Conservation (phyloP, 2,329 filamentous ascomycete species). For the Colletotrichum gloeosporioides region DNA sequence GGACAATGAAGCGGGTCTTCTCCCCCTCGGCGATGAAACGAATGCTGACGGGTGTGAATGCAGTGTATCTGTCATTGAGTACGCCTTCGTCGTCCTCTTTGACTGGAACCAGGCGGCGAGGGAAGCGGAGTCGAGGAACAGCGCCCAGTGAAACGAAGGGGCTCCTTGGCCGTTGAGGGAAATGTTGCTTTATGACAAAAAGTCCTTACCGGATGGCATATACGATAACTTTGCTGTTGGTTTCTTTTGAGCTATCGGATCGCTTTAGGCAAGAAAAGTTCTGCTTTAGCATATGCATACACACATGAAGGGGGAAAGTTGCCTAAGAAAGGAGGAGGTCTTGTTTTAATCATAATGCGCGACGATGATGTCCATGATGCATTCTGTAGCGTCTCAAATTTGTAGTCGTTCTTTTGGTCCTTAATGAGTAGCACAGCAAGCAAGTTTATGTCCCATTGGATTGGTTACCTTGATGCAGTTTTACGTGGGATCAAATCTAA, state of each 20-base stretch:
- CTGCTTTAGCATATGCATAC: background rate
- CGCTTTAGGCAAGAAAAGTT: background rate
- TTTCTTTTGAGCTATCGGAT: background rate
- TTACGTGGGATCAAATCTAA: background rate
- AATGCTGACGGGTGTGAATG: background rate
- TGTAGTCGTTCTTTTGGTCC: background rate
- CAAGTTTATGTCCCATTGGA: background rate
- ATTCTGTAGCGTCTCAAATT: background rate
- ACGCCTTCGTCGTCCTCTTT: slow-evolving; percentile 54
- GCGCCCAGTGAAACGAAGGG: slow-evolving; percentile 28
- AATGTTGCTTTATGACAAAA: background rate
- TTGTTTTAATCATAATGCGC: background rate
- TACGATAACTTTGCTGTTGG: background rate
- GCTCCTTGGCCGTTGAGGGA: slow-evolving; percentile 36
- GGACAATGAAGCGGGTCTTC: background rate
- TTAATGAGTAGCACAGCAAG: background rate
- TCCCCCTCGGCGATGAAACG: slow-evolving; percentile 12
- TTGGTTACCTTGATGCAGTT: background rate
- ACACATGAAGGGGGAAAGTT: background rate
- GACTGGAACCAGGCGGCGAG: slow-evolving; percentile 59
- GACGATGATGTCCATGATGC: background rate
- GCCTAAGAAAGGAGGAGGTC: background rate
- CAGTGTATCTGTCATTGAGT: slow-evolving; percentile 60
- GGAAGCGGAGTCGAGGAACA: slow-evolving; percentile 58
- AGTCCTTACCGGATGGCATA: background rate